phyloP scores from a whole-genome alignment of 2,329 filamentous ascomycete species.

The Cercospora nicotianae region DNA sequence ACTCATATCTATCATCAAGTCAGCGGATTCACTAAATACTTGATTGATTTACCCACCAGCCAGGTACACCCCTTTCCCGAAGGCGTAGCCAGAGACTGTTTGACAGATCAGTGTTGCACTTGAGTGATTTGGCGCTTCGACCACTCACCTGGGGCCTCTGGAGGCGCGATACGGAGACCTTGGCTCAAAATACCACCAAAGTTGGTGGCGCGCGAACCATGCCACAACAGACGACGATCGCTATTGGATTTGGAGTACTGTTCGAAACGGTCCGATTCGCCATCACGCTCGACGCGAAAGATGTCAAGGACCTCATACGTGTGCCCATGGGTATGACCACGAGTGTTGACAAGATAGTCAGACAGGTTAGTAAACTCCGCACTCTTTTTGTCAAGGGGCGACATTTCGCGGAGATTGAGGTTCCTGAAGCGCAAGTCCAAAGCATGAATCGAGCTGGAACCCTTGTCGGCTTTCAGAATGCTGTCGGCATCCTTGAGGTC shows the following conservation, averaged over 20 bases:
- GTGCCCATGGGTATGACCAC: slow-evolving; percentile 65
- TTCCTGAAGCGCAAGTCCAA: slow-evolving; percentile 72
- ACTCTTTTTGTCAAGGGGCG: slow-evolving; percentile 59
- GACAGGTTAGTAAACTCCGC: slow-evolving; percentile 65
- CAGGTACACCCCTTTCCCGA: slow-evolving; percentile 85
- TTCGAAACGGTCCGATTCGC: slow-evolving; percentile 69
- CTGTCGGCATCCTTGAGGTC: slow-evolving; percentile 82
- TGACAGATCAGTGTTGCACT: neutral
- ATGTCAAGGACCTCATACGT: slow-evolving; percentile 68
- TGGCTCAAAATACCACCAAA: slow-evolving; percentile 85
- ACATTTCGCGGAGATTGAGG: slow-evolving; percentile 75
- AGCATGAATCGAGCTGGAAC: slow-evolving; percentile 55
- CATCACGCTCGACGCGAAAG: slow-evolving; percentile 76
- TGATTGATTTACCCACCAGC: slow-evolving; percentile 63
- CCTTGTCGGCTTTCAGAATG: slow-evolving; percentile 66
- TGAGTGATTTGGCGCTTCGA: slow-evolving; percentile 61
- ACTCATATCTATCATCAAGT: slow-evolving; percentile 60
- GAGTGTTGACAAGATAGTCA: slow-evolving; percentile 66
- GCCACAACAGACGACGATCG: slow-evolving; percentile 79
- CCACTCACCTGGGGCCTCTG: slow-evolving; percentile 66
- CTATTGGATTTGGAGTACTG: slow-evolving; percentile 56
- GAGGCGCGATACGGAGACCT: slow-evolving; percentile 84
- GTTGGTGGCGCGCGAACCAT: slow-evolving; percentile 80
- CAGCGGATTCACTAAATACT: neutral
- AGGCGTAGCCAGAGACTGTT: slow-evolving; percentile 56